Evolutionary conservation across 371 early-diverging fungal genomes (phyloP), one percentile per base, ranked within the genome.

Genomic region (Mucor saturninus): DNA sequence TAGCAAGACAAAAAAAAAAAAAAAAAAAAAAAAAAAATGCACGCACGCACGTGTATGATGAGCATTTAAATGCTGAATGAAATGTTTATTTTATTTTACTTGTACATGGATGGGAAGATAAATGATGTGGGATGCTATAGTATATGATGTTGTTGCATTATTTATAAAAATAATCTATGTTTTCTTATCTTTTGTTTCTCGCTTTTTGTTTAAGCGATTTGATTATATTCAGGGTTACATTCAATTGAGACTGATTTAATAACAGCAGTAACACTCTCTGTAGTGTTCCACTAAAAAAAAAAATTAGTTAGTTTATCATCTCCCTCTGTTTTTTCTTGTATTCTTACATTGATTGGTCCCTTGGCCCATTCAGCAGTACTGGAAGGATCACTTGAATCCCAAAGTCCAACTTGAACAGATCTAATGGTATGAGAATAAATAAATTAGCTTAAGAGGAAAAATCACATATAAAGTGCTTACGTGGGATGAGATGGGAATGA

Each of bases 381-480:
- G 26, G 77, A 49, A 35, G 64, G 68, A 9, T 37, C 65, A 54
- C 75, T 74, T 11, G 85, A 81, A 62, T 87, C 85, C 86, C 87
- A 87, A 48, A 87, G 62, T 10, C 85, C 84, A 56, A 87, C 60
- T 55, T 80, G 72, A 11, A 79, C 56, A 26, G 69, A 62, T 7
- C 76, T 79, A 21, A 21, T 21, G 21, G 21, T 21, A 59, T 26
- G 61, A 75, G 3, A 56, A 46, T 13, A 64, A 48, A n/a, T 60
- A 77, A 11, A 39, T 52, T 38, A 21, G 32, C 13, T 52, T 3
- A 51, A 53, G 5, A n/a, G 11, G 9, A 4, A 11, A 45, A 10
- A 35, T 52, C 30, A 39, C 51, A 29, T 14, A 42, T 32, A 38
- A 31, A 26, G 3, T 29, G 69, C 72, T 59, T 75, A 73, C 77